A percentile compares a stretch with the other conserved stretches of the same genome.
These are phyloP conservation scores for Populus hybrid DNA, from an alignment of 441 rosid species.

Conservation along the genomic window DNA sequence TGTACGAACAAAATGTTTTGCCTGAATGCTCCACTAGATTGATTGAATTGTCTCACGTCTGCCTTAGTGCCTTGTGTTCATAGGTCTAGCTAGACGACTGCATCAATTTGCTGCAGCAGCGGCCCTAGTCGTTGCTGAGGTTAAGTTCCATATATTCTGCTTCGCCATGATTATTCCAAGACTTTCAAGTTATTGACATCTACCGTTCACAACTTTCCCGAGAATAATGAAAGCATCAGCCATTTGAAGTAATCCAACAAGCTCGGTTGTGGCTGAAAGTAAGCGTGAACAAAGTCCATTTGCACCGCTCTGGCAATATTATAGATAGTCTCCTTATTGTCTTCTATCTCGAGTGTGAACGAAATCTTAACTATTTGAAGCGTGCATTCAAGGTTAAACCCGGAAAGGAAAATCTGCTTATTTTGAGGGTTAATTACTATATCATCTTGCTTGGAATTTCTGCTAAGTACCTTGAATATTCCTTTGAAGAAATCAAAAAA, in stretches of 20 bases:
- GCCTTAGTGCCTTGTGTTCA: neutral
- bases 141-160: neutral
- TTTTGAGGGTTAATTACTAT: too few relatives aligned
- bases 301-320: neutral
- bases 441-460: neutral
- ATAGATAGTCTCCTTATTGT: too few relatives aligned
- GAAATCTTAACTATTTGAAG: neutral
- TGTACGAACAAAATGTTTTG: slow-evolving; percentile 1
- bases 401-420: neutral
- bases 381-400: neutral
- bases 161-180: slow-evolving; percentile 13
- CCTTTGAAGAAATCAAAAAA: neutral
- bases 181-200: slow-evolving; percentile 1
- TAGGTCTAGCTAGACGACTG: neutral
- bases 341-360: too few relatives aligned
- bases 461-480: slow-evolving; percentile 10
- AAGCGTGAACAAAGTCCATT: neutral
- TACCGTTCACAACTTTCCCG: neutral
- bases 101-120: neutral
- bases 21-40: slow-evolving; percentile 16
- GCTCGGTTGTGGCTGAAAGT: slow-evolving; percentile 2
- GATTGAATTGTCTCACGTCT: neutral
- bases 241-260: neutral
- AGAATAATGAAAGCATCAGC: neutral
- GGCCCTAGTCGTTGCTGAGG: neutral